Evolutionary conservation across 2,329 filamentous ascomycete species (phyloP), one percentile per base, ranked within the genome.

Genomic region (Paracoccidioides lutzii): DNA sequence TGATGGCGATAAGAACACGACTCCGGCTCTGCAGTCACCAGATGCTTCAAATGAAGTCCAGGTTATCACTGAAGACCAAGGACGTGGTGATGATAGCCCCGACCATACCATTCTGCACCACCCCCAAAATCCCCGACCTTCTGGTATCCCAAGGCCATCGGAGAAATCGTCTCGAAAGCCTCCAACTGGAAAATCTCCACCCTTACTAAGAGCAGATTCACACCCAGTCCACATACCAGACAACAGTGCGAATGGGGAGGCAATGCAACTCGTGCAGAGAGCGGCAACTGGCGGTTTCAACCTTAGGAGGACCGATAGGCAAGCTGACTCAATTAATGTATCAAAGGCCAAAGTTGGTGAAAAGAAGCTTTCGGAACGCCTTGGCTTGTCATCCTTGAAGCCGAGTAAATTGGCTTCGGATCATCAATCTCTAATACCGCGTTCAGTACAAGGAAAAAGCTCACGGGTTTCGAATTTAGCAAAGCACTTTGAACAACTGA

Each of bases 401-500:
- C 71, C 73, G 57, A 67, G 71, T 40, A 79, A 79, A 59, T 64
- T 74, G 44, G 60, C 74, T 3, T 66, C 73, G 3, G 69, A 69
- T 0, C 75, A 78, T 38, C 75, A 78, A 38, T 97, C 93, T 0
- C 79, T 91, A 44, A 97, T 98, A 58, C 90, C 90, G 33, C 83
- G 93, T 37, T 93, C 93, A 32, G 82, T 95, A 33, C 83, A 86
- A 52, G 66, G 69, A 52, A 84, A 83, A 61, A 80, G 84, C 53
- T 82, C 87, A 3, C 88, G 87, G 64, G 93, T 98, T 2, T 94
- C 90, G 7, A 90, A 85, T n/a, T 77, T 98, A 52, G 89, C 93
- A 15, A 88, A 88, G 63, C 93, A 97, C 68, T 97, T 98, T 66
- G 94, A 98, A 70, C 90, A 97, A 69, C 78, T 98, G 56, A 96